These are phyloP conservation scores for Emmonsia crescens DNA, from an alignment of 2,329 filamentous ascomycete genomes.

Conservation along the genomic window DNA sequence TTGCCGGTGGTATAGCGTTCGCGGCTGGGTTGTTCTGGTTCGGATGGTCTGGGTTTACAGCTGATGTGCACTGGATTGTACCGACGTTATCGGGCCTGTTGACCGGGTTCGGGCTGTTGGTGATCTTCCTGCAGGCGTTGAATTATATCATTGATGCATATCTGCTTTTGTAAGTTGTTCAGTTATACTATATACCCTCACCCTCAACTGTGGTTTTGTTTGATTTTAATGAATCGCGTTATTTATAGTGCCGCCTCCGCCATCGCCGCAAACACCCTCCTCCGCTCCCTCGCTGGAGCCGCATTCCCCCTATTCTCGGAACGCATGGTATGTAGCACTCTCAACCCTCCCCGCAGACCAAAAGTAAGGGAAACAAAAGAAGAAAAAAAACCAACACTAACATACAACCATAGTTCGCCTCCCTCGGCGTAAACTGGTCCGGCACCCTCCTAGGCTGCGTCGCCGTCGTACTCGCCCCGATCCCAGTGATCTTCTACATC, in stretches of 20 bases:
- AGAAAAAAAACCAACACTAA: background rate
- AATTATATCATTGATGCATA: constrained; percentile 35
- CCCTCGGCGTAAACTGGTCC: constrained; percentile 22
- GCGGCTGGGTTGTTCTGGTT: constrained; percentile 35
- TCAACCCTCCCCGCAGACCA: background rate
- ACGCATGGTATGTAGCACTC: constrained; percentile 18
- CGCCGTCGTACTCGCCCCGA: constrained; percentile 19
- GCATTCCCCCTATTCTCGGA: constrained; percentile 29
- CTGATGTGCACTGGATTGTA: constrained; percentile 30
- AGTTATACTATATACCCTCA: too few relatives aligned
- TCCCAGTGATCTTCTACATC: constrained; percentile 22
- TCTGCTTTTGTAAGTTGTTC: constrained; percentile 21
- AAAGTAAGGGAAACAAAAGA: background rate
- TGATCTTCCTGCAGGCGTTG: constrained; percentile 39
- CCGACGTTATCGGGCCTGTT: constrained; percentile 32
- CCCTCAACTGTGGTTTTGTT: too few relatives aligned
- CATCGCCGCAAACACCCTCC: constrained; percentile 40
- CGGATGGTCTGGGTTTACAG: constrained; percentile 30
- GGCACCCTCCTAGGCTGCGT: constrained; percentile 23
- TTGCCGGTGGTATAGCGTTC: constrained; percentile 37
- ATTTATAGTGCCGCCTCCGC: constrained; percentile 39
- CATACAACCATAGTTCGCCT: constrained; percentile 18
- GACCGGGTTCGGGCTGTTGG: constrained; percentile 39
- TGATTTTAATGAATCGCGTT: background rate
- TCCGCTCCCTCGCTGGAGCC: constrained; percentile 33